phyloP scores from a whole-genome alignment of 768 basidiomycete species.

The Porphyrellus cyaneotinctus region DNA sequence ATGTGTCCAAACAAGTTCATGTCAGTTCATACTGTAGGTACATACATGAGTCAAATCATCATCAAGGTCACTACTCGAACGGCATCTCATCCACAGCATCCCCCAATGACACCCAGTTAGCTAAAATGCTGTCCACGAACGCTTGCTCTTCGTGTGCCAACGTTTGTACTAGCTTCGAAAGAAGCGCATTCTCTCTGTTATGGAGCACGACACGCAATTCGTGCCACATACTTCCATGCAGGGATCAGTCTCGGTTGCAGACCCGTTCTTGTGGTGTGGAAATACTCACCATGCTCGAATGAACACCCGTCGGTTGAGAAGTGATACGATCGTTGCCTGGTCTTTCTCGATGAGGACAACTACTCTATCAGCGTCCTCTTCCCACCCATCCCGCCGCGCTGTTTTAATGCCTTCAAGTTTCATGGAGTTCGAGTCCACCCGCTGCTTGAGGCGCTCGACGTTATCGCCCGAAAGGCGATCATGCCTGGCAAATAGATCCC shows the following conservation, averaged over 20 bases:
- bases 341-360: slow-evolving; percentile 76
- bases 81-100: slow-evolving; percentile 81
- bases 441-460: slow-evolving; percentile 83
- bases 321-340: slow-evolving; percentile 70
- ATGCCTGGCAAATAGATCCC: slow-evolving; percentile 82
- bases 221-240: slow-evolving; percentile 78
- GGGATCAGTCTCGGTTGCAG: slow-evolving; percentile 5
- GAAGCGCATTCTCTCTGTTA: slow-evolving; percentile 80
- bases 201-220: slow-evolving; percentile 91
- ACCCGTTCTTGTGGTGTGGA: background rate
- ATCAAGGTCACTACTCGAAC: slow-evolving; percentile 56
- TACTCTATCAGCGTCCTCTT: slow-evolving; percentile 78
- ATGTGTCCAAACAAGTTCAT: slow-evolving; percentile 11
- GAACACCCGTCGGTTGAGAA: slow-evolving; percentile 77
- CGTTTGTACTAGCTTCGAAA: slow-evolving; percentile 66
- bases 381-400: slow-evolving; percentile 78
- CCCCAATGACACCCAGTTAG: slow-evolving; percentile 71
- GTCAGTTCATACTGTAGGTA: slow-evolving; percentile 5
- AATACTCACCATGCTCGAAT: slow-evolving; percentile 73
- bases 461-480: slow-evolving; percentile 87
- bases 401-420: slow-evolving; percentile 74
- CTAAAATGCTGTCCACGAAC: slow-evolving; percentile 57
- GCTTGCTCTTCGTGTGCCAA: slow-evolving; percentile 74
- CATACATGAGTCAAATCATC: too few relatives aligned
- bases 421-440: slow-evolving; percentile 68